phyloP scores from a whole-genome alignment of 352 stramenopile genomes.

The Phytophthora ohioensis region DNA sequence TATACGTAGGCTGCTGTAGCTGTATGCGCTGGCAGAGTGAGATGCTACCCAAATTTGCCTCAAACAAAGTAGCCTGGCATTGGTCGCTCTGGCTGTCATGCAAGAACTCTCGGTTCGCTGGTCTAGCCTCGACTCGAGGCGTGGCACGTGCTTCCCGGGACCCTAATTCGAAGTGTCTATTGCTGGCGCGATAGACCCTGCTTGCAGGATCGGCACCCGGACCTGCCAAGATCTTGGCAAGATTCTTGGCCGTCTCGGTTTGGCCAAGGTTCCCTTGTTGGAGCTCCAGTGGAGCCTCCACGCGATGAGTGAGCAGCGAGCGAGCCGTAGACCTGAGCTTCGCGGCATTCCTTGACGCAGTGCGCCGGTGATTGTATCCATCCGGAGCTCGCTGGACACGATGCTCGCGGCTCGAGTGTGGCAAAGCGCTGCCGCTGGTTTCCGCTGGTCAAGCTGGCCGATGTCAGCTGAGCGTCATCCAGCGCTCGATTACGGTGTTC shows the following conservation, averaged over 20 bases:
- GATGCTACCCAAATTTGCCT: background rate
- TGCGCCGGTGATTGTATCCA: too few species aligned
- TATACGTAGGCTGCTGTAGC: too few species aligned
- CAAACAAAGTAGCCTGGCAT: background rate
- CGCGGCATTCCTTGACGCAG: background rate
- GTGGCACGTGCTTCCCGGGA: background rate
- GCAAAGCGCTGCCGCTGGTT: background rate
- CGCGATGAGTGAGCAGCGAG: background rate
- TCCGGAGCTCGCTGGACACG: background rate
- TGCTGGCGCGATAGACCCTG: background rate
- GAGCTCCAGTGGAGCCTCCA: too few species aligned
- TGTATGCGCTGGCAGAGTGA: too few species aligned
- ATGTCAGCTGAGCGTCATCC: slow-evolving; percentile 1
- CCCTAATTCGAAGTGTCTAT: background rate
- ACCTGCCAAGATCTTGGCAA: background rate
- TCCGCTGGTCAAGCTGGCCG: too few species aligned
- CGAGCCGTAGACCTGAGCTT: background rate
- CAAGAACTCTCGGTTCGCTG: too few species aligned
- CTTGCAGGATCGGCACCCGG: background rate
- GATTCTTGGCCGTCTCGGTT: too few species aligned
- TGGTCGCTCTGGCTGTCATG: background rate
- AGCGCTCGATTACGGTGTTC: background rate
- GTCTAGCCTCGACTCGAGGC: too few species aligned
- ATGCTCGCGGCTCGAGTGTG: background rate
- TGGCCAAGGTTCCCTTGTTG: too few species aligned